Conservation (phyloP, 371 early-diverging fungal species). For the Mortierella sp. region DNA sequence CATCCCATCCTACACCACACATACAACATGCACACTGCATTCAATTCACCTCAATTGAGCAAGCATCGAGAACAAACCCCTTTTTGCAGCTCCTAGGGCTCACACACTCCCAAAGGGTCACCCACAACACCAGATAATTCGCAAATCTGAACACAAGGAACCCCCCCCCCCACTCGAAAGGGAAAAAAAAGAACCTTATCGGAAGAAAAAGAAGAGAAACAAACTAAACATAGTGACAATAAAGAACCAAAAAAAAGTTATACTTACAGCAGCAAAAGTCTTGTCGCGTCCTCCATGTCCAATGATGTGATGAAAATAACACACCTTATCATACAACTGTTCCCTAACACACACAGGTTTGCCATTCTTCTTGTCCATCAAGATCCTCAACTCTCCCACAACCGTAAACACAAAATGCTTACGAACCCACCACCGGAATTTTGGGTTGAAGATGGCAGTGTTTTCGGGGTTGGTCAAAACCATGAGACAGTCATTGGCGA, state of each 20-base stretch:
- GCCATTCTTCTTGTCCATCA: constrained; percentile 59
- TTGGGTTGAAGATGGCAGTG: constrained; percentile 58
- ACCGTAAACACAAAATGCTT: constrained; percentile 58
- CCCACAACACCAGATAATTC: constrained; percentile 1
- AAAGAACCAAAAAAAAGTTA: neutral
- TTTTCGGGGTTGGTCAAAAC: constrained; percentile 58
- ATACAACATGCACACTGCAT: neutral
- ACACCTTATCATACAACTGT: constrained; percentile 56
- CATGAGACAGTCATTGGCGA: constrained; percentile 57
- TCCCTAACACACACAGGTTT: constrained; percentile 55
- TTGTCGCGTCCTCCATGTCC: constrained; percentile 60
- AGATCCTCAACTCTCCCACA: constrained; percentile 51
- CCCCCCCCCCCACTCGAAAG: neutral
- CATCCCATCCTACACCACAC: neutral
- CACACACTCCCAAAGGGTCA: neutral
- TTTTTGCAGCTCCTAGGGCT: constrained; percentile 5
- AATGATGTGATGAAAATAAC: constrained; percentile 58
- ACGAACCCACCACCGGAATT: constrained; percentile 58
- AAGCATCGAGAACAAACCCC: neutral
- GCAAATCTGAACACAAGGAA: neutral
- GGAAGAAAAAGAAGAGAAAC: neutral
- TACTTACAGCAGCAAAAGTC: constrained; percentile 58
- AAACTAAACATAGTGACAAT: constrained; percentile 3
- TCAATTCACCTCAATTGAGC: neutral
- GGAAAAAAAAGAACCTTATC: neutral